Conservation (phyloP, 257 asterid species). For the Nicotiana tomentosiformis region DNA sequence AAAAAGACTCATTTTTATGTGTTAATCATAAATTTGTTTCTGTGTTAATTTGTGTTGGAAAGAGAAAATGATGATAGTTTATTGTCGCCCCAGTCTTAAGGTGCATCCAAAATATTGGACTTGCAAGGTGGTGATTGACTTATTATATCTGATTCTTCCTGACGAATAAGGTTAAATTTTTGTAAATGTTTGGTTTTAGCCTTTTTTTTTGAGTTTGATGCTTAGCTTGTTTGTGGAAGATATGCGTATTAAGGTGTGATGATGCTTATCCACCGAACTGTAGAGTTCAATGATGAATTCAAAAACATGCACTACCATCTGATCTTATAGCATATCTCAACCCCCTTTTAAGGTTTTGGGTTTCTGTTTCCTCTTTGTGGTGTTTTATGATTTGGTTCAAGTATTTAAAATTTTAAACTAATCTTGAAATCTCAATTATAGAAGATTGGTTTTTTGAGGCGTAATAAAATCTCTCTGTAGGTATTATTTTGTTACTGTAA, state of each 20-base stretch:
- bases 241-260: constrained; percentile 14
- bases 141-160: constrained; percentile 24
- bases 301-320: constrained; percentile 83
- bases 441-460: not conserved
- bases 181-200: not conserved
- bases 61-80: constrained; percentile 26
- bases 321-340: constrained; percentile 33
- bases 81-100: constrained; percentile 52
- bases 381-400: not conserved
- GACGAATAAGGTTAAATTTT: too few species aligned
- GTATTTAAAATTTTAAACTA: not conserved
- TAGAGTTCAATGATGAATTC: constrained; percentile 49
- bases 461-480: not conserved
- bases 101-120: constrained; percentile 13
- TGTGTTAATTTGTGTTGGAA: not conserved
- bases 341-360: not conserved
- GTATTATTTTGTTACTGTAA: not conserved
- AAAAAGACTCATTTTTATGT: not conserved
- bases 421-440: too few species aligned
- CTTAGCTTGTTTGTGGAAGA: not conserved
- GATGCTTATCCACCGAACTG: constrained; percentile 54
- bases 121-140: constrained; percentile 41
- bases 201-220: not conserved
- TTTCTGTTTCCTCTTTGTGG: not conserved
- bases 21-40: not conserved